Evolutionary conservation across 495 filamentous ascomycete genomes (phyloP).

Genomic region (Penicillium macrosclerotiorum): DNA sequence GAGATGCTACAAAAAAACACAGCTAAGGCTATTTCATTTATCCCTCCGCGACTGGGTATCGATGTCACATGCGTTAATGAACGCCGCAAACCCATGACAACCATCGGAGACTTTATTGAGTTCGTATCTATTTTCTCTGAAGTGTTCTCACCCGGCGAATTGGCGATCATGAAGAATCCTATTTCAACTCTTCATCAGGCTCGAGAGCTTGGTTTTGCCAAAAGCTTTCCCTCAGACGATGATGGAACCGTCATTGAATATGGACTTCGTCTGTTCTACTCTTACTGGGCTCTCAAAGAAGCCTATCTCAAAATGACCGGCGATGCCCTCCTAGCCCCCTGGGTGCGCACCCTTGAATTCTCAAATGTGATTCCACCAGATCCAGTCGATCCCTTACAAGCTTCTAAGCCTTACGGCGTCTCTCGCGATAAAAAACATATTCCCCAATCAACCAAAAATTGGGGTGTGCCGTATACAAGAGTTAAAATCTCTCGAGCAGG

Average conservation of each 20-base stretch:
- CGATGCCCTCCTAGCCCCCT: constrained; percentile 77
- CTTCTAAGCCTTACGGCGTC: constrained; percentile 1
- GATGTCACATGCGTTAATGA: constrained; percentile 78
- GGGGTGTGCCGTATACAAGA: constrained; percentile 52
- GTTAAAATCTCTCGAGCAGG: constrained; percentile 53
- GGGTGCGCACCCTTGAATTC: constrained; percentile 71
- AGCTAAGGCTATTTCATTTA: neutral
- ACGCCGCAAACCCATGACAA: constrained; percentile 46
- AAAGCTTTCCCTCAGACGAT: constrained; percentile 12
- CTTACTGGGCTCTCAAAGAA: constrained; percentile 86
- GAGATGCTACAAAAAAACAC: constrained; percentile 6
- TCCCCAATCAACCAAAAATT: constrained; percentile 26
- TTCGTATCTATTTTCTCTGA: constrained; percentile 80
- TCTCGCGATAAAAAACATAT: constrained; percentile 5
- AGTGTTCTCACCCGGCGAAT: constrained; percentile 64
- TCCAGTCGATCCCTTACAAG: constrained; percentile 20
- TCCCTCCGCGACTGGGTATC: constrained; percentile 51
- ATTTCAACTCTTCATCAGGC: constrained; percentile 22
- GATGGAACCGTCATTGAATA: constrained; percentile 34
- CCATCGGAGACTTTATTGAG: constrained; percentile 54
- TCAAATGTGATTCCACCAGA: constrained; percentile 58
- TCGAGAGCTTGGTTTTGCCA: constrained; percentile 20
- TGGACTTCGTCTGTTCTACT: constrained; percentile 76
- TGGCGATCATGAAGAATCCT: constrained; percentile 56
- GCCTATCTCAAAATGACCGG: constrained; percentile 94